These are phyloP conservation scores for Podila clonocystis DNA, from an alignment of 192 early-diverging fungal species.

Conservation along the genomic window DNA sequence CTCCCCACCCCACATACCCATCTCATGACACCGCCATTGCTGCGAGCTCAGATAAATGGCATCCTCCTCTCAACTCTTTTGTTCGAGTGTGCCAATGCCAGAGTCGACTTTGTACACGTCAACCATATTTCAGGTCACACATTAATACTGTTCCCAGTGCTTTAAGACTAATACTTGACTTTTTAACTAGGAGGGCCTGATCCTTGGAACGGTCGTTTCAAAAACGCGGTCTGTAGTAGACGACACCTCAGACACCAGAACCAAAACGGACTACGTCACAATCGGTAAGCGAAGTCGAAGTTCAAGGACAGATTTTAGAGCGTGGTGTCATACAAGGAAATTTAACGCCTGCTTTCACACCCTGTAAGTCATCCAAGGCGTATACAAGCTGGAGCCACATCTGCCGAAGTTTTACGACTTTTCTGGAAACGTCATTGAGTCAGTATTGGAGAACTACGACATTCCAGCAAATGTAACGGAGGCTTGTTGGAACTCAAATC, in stretches of 20 bases:
- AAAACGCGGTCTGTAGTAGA: slow-evolving; percentile 37
- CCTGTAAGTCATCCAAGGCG: slow-evolving; percentile 32
- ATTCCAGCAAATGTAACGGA: slow-evolving; percentile 44
- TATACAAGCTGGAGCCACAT: slow-evolving; percentile 41
- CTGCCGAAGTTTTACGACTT: slow-evolving; percentile 42
- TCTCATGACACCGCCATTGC: slow-evolving; percentile 4
- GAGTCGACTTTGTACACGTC: slow-evolving; percentile 34
- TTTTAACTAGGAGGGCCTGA: slow-evolving; percentile 33
- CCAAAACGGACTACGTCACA: slow-evolving; percentile 28
- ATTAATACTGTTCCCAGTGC: too few relatives aligned
- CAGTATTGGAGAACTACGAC: slow-evolving; percentile 23
- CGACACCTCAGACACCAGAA: slow-evolving; percentile 33
- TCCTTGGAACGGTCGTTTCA: slow-evolving; percentile 28
- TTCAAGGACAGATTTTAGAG: not conserved
- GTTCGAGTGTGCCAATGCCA: slow-evolving; percentile 47
- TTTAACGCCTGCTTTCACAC: not conserved
- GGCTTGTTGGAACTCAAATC: not conserved
- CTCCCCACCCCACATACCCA: too few relatives aligned
- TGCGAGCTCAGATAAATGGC: slow-evolving; percentile 38
- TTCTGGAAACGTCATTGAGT: slow-evolving; percentile 32
- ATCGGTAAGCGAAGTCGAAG: slow-evolving; percentile 14
- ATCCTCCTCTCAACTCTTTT: slow-evolving; percentile 42
- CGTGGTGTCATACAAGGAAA: not conserved
- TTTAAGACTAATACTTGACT: too few relatives aligned
- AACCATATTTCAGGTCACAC: too few relatives aligned